Base-by-base conservation (phyloP, 805 yeast species). In the Metschnikowia dekortorum region DNA sequence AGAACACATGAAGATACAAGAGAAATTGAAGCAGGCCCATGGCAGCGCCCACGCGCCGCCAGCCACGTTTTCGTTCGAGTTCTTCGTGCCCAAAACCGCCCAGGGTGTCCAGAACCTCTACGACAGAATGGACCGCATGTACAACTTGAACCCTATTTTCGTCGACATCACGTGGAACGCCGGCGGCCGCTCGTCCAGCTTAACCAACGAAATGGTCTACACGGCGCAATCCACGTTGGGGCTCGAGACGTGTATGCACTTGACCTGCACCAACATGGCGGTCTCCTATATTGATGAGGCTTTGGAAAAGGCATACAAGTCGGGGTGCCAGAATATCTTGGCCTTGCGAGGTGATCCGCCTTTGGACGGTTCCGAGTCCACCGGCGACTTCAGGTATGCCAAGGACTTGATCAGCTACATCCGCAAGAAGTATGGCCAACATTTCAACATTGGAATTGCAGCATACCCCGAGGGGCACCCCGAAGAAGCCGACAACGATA, bases 151-250 rank as follows among this genome's bases (percentile, higher is more conserved):
- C 55, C 99, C 99, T 1, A 82, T 87, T 56, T 94, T 94, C 68
- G 84, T 94, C 52, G 99, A 94, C 65, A 87, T 94, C 55, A 94
- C 99, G 0, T 94, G 99, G 99, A 92, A 92, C 63, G 99, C 99
- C 3, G 99, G 99, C 38, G 98, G 98, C 6, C 78, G 95, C 44
- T 70, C 86, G 45, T 84, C 95, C 6, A 82, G 83, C 39, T 72
- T 90, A 55, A 90, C 99, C 26, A 86, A 90, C 34, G 98, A 94
- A 58, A 85, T 94, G 80, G 95, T 94, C 5, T 81, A 89, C 58
- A 89, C 96, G 2, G 82, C 97, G 0, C 96, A 91, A 59, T 83
- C 91, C 2, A 91, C 89, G 2, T 74, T 91, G 49, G 97, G 97
- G 8, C 74, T 92, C 53, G 98, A 92, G 62, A 92, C 98, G 0